phyloP scores from a whole-genome alignment of 306 rosid genomes.

The Rosa lucieae region DNA sequence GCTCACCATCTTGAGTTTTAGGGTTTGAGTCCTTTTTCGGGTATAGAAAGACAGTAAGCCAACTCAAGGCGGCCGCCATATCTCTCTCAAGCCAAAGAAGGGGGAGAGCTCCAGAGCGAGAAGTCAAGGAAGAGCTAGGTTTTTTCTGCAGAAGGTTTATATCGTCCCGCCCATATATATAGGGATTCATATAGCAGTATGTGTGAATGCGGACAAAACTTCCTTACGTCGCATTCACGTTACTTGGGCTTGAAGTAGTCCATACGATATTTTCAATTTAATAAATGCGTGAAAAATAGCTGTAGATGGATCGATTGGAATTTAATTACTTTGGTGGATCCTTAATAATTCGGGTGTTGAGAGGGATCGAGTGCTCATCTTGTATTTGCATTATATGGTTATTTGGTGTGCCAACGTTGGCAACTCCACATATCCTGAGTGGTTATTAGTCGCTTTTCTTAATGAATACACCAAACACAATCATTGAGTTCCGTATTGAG shows the following conservation, averaged over 20 bases:
- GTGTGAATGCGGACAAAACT: neutral
- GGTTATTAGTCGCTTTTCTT: neutral
- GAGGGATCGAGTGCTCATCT: slow-evolving; percentile 8
- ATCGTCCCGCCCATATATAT: slow-evolving; percentile 12
- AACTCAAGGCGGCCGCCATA: slow-evolving; percentile 37
- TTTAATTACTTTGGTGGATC: neutral
- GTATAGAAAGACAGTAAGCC: slow-evolving; percentile 48
- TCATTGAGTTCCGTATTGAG: neutral
- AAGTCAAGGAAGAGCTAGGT: neutral
- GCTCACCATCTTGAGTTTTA: neutral
- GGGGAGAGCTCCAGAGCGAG: neutral
- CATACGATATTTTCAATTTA: neutral
- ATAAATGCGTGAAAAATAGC: neutral
- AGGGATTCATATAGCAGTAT: neutral
- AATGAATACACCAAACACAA: neutral
- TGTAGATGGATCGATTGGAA: neutral
- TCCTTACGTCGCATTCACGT: neutral
- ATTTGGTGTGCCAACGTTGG: neutral
- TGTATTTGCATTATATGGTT: neutral
- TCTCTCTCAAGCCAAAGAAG: neutral
- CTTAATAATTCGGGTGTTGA: neutral
- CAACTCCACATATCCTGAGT: neutral
- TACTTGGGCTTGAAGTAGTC: neutral
- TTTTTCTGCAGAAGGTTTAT: slow-evolving; percentile 4
- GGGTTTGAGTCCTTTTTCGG: slow-evolving; percentile 9